Conservation (phyloP, 352 stramenopile species). For the Phytophthora pinifolia region DNA sequence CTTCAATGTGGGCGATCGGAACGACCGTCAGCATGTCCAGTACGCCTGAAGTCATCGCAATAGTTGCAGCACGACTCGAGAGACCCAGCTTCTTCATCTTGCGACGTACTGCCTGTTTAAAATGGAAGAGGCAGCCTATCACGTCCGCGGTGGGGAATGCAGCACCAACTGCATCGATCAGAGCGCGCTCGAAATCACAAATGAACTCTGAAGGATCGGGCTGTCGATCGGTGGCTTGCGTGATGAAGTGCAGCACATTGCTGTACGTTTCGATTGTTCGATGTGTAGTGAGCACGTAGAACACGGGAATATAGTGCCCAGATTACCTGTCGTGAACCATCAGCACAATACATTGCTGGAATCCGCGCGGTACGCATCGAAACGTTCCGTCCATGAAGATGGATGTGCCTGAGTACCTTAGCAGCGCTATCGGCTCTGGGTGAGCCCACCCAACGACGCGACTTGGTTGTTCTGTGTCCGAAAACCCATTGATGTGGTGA, state of each 20-base stretch:
- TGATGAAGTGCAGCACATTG: background rate
- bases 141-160: slow-evolving; percentile 15
- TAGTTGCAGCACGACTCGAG: background rate
- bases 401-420: no score
- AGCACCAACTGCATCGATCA: background rate
- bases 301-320: background rate
- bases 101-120: background rate
- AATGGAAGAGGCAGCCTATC: background rate
- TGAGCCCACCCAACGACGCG: no score
- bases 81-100: background rate
- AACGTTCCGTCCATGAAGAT: slow-evolving; percentile 4
- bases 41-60: slow-evolving; percentile 4
- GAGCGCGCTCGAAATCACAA: background rate
- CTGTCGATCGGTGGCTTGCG: background rate
- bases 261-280: background rate
- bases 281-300: slow-evolving; percentile 3
- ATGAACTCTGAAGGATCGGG: background rate
- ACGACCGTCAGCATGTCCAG: slow-evolving; percentile 8
- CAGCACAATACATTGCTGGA: background rate
- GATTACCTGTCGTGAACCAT: background rate
- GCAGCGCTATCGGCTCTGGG: no score
- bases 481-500: no score
- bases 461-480: no score
- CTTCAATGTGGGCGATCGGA: background rate
- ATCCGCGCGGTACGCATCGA: background rate